Percentiles rank a stretch among this genome's conserved stretches.
phyloP scores from a whole-genome alignment of 2,329 filamentous ascomycete genomes.

The Sporothrix pseudoabietina region DNA sequence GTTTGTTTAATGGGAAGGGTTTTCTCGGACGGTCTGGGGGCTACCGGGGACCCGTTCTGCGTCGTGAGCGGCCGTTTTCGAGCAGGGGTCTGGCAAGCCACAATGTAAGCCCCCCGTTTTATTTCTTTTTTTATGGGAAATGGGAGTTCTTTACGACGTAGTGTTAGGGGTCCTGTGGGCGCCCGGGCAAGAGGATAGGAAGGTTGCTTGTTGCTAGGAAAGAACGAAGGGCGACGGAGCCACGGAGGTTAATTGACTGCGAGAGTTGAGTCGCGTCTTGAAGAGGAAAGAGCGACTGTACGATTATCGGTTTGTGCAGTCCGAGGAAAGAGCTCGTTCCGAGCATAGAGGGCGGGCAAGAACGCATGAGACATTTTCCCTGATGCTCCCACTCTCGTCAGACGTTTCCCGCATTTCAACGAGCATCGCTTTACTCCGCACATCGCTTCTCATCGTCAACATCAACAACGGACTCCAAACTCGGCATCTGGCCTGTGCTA shows the following conservation, averaged over 20 bases:
- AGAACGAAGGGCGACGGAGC: not conserved
- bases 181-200: not conserved
- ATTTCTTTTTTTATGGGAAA: slow-evolving; percentile 7
- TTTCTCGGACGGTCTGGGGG: not conserved
- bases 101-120: slow-evolving; percentile 5
- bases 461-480: not conserved
- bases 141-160: not conserved
- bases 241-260: slow-evolving; percentile 12
- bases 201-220: not conserved
- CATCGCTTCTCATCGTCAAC: not conserved
- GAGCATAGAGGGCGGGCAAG: not conserved
- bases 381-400: not conserved
- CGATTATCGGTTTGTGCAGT: not conserved
- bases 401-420: too few relatives aligned
- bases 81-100: slow-evolving; percentile 11
- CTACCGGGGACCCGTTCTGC: not conserved
- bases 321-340: not conserved
- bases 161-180: not conserved
- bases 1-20: slow-evolving; percentile 20
- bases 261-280: slow-evolving; percentile 5
- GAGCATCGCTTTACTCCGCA: not conserved
- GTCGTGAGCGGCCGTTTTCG: not conserved
- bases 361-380: slow-evolving; percentile 8
- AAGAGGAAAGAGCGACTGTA: not conserved
- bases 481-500: not conserved